A percentile compares a stretch with the other conserved stretches of the same genome.
These are phyloP conservation scores for Massarina eburnea DNA, from an alignment of 2,329 filamentous ascomycete genomes.

Conservation along the genomic window DNA sequence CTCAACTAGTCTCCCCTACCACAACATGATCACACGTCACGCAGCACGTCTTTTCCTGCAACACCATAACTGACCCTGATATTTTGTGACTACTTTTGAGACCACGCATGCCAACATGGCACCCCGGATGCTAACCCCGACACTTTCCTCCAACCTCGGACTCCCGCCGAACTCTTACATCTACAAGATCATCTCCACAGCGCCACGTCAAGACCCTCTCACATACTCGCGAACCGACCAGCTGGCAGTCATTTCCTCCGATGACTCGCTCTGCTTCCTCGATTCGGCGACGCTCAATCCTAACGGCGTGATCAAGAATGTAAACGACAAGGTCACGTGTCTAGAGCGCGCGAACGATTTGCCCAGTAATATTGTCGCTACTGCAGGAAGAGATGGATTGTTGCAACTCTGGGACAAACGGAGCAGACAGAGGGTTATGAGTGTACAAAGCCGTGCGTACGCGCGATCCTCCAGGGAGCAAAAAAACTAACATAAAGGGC, in stretches of 20 bases:
- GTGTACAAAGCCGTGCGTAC: slow-evolving; percentile 39
- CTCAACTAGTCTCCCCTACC: background rate
- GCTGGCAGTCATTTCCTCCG: slow-evolving; percentile 67
- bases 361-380: slow-evolving; percentile 60
- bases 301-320: slow-evolving; percentile 51
- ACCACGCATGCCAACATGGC: slow-evolving; percentile 16
- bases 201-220: slow-evolving; percentile 32
- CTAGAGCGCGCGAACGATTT: slow-evolving; percentile 58
- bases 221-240: slow-evolving; percentile 32
- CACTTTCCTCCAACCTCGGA: slow-evolving; percentile 21
- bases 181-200: slow-evolving; percentile 40
- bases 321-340: slow-evolving; percentile 66
- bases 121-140: slow-evolving; percentile 14
- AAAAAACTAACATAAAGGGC: slow-evolving; percentile 22
- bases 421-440: slow-evolving; percentile 49
- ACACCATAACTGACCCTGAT: background rate
- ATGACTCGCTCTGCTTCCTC: slow-evolving; percentile 69
- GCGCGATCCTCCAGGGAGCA: too few species aligned
- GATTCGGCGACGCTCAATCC: slow-evolving; percentile 59
- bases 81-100: background rate
- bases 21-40: background rate
- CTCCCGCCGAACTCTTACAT: slow-evolving; percentile 42
- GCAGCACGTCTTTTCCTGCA: background rate
- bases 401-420: slow-evolving; percentile 69
- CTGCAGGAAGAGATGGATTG: slow-evolving; percentile 70